These are phyloP conservation scores for Puccinia coronata DNA, from an alignment of 1,284 basidiomycete species.

Conservation along the genomic window DNA sequence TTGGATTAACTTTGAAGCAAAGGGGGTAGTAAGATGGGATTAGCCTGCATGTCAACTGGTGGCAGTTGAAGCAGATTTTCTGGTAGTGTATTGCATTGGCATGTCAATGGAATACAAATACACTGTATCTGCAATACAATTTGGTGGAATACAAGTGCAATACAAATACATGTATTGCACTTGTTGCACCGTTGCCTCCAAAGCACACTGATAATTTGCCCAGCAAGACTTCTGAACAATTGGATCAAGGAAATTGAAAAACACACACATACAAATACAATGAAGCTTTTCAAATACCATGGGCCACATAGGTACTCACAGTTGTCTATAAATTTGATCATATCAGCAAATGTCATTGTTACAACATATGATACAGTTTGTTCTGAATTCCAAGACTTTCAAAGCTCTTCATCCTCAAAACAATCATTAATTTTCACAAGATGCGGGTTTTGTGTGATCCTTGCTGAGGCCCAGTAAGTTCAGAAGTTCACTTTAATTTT, in stretches of 20 bases:
- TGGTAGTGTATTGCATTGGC: too few relatives aligned
- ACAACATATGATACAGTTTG: neutral
- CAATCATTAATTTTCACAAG: neutral
- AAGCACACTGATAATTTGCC: conserved; percentile 4
- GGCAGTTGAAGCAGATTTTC: too few relatives aligned
- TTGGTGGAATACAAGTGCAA: too few relatives aligned
- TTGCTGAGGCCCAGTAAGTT: conserved; percentile 95
- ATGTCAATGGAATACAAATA: too few relatives aligned
- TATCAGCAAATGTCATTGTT: neutral
- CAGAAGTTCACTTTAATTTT: neutral
- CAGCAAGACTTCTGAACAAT: conserved; percentile 27
- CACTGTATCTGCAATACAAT: too few relatives aligned
- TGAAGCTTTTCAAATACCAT: neutral
- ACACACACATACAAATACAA: neutral
- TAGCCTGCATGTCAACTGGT: too few relatives aligned
- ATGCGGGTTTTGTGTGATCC: conserved; percentile 88
- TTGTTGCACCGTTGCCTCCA: too few relatives aligned
- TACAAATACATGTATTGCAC: too few relatives aligned
- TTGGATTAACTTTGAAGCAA: too few relatives aligned
- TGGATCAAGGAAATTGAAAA: neutral
- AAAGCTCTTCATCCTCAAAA: neutral
- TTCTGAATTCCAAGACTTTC: neutral
- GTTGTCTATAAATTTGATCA: neutral
- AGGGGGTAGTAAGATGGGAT: too few relatives aligned
- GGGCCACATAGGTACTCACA: neutral